Conservation (phyloP, 352 stramenopile species). For the Elongisporangium anandrum region DNA sequence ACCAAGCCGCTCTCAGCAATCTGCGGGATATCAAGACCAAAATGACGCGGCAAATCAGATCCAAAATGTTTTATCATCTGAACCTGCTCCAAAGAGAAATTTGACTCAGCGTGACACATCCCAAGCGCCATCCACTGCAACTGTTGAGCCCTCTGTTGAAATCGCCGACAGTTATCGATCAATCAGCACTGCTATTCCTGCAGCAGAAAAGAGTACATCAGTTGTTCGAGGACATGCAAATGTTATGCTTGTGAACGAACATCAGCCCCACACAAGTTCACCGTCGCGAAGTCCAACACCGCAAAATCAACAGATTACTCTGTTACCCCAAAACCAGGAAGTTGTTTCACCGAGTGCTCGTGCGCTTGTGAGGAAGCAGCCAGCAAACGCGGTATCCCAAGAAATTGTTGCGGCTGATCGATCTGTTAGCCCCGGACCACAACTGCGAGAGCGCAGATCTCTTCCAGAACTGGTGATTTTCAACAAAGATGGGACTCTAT, state of each 20-base stretch:
- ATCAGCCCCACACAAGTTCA: background rate
- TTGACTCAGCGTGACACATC: background rate
- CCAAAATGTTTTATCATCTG: background rate
- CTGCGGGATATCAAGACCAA: background rate
- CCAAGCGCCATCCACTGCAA: background rate
- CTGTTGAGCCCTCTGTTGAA: background rate
- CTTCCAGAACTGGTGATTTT: constrained; percentile 30
- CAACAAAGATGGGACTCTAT: constrained; percentile 43
- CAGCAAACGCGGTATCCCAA: background rate
- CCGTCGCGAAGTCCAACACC: background rate
- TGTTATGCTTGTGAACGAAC: too few relatives aligned
- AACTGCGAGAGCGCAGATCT: background rate
- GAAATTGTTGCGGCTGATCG: background rate
- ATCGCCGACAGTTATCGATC: background rate
- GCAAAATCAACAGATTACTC: background rate
- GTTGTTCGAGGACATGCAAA: too few relatives aligned
- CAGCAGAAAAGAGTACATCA: background rate
- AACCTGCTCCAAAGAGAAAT: background rate
- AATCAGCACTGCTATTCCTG: background rate
- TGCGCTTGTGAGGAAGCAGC: background rate
- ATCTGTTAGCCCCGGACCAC: background rate
- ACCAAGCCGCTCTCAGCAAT: background rate
- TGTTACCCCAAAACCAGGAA: background rate
- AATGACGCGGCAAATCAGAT: background rate
- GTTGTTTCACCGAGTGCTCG: background rate